Percentiles rank a stretch among this genome's conserved stretches.
These are phyloP conservation scores for Penicillium brasilianum DNA, from an alignment of 2,329 filamentous ascomycete species.

Conservation along the genomic window DNA sequence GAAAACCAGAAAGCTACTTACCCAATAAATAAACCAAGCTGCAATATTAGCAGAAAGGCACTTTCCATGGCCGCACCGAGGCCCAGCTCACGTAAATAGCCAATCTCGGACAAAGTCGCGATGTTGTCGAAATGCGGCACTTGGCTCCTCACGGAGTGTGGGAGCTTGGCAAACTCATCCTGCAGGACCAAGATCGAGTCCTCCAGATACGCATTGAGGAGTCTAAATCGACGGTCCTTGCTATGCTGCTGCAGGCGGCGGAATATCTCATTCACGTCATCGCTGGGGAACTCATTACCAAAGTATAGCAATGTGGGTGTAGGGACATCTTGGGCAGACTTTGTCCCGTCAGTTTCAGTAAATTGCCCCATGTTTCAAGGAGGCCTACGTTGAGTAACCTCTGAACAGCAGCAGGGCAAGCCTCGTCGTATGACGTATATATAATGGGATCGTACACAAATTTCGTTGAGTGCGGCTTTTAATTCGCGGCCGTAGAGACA, in stretches of 20 bases:
- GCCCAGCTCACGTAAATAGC: neutral
- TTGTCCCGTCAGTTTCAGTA: neutral
- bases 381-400: too few relatives aligned
- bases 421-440: too few relatives aligned
- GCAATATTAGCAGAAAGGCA: neutral
- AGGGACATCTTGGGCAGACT: neutral
- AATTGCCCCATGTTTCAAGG: too few relatives aligned
- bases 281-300: neutral
- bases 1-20: neutral
- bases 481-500: too few relatives aligned
- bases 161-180: neutral
- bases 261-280: neutral
- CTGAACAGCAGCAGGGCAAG: too few relatives aligned
- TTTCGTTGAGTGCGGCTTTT: too few relatives aligned
- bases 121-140: neutral
- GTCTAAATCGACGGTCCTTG: neutral
- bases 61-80: neutral
- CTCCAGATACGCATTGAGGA: neutral
- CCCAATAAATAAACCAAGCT: neutral
- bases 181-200: neutral
- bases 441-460: too few relatives aligned
- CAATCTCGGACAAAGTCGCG: neutral
- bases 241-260: neutral
- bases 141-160: neutral
- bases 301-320: neutral